These are phyloP conservation scores for Sporothrix globosa DNA, from an alignment of 2,329 filamentous ascomycete species.

Conservation along the genomic window DNA sequence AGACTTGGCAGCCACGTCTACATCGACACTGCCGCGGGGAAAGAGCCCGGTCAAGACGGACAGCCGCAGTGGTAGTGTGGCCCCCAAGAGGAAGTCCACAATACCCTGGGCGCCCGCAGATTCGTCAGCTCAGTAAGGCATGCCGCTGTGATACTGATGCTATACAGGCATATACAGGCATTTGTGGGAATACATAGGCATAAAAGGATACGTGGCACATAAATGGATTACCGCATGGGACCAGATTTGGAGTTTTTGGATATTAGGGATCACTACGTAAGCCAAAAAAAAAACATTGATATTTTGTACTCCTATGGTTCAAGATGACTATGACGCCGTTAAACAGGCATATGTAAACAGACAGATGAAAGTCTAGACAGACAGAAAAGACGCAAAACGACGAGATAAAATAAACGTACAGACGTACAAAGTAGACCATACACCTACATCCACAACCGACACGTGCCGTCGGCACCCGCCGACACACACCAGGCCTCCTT, in stretches of 20 bases:
- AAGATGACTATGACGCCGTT: conserved; percentile 24
- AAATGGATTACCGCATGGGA: no score
- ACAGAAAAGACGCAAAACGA: background rate
- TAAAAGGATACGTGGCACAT: background rate
- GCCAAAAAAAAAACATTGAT: background rate
- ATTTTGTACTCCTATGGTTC: conserved; percentile 25
- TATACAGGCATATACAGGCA: no score
- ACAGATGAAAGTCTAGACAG: background rate
- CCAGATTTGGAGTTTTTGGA: background rate
- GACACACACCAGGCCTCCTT: conserved; percentile 91
- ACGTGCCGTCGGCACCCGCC: conserved; percentile 91
- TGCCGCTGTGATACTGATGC: no score
- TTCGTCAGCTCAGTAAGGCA: background rate
- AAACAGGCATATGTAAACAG: conserved; percentile 14
- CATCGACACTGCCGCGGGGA: background rate
- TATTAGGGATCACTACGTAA: background rate
- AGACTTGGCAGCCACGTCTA: conserved; percentile 22
- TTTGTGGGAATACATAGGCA: background rate
- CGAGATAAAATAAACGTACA: background rate
- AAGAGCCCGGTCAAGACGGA: conserved; percentile 22
- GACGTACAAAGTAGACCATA: background rate
- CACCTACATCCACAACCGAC: conserved; percentile 77
- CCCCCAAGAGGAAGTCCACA: conserved; percentile 12
- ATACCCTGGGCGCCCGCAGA: conserved; percentile 18
- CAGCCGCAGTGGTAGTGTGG: background rate